Conservation (phyloP, 1,284 basidiomycete species). For the Heterobasidion occidentale region DNA sequence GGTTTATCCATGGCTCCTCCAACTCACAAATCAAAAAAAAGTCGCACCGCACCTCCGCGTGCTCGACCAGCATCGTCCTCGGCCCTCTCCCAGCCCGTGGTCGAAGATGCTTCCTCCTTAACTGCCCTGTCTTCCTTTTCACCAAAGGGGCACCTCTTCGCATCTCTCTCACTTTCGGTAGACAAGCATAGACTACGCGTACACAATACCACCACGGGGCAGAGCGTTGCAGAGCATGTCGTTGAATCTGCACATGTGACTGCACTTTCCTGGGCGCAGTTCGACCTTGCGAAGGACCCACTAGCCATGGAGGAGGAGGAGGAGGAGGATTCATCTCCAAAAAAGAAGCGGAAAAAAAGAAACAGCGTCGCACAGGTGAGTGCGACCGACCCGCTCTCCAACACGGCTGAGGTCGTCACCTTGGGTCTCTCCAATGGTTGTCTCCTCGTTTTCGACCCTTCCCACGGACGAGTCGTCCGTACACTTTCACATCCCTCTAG, state of each 20-base stretch:
- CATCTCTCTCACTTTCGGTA: conserved; percentile 58
- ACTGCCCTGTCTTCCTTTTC: conserved; percentile 55
- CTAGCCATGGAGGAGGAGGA: conserved; percentile 13
- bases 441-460: conserved; percentile 48
- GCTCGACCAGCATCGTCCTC: conserved; percentile 48
- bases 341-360: conserved; percentile 36
- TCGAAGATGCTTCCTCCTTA: conserved; percentile 38
- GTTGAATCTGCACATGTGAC: conserved; percentile 50
- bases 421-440: conserved; percentile 54
- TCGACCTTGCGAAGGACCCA: conserved; percentile 23
- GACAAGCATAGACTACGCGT: conserved; percentile 71
- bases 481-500: conserved; percentile 49
- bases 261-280: conserved; percentile 42
- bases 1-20: conserved; percentile 16
- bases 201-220: conserved; percentile 49
- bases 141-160: conserved; percentile 49
- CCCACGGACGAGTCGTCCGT: conserved; percentile 44
- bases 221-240: conserved; percentile 50
- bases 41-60: conserved; percentile 42
- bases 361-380: conserved; percentile 18
- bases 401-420: conserved; percentile 35
- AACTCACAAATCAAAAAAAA: conserved; percentile 40
- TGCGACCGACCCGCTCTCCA: conserved; percentile 2
- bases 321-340: conserved; percentile 24
- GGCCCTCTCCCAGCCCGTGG: conserved; percentile 49